Percentiles rank a stretch among this genome's conserved stretches.
These are phyloP conservation scores for Trypanosomatidae sp. DNA, from an alignment of 208 protist genomes.

Conservation along the genomic window DNA sequence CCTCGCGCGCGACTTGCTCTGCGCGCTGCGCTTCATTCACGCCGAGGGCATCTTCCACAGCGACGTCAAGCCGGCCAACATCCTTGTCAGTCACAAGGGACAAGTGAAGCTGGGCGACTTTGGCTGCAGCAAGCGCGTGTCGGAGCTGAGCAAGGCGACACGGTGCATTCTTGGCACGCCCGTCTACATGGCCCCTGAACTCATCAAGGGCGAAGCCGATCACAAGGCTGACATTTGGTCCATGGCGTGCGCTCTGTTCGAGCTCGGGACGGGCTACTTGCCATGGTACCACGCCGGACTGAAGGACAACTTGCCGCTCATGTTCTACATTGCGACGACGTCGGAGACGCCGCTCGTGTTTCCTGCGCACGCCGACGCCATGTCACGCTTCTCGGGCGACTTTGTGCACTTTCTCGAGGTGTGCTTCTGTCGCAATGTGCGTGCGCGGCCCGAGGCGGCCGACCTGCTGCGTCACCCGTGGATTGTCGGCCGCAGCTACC, in stretches of 20 bases:
- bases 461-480: constrained; percentile 78
- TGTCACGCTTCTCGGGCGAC: constrained; percentile 36
- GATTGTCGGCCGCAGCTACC: constrained; percentile 24
- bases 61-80: constrained; percentile 89
- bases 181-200: constrained; percentile 84
- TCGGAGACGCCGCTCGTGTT: constrained; percentile 64
- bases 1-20: constrained; percentile 45
- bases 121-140: constrained; percentile 82
- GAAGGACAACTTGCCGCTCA: constrained; percentile 64
- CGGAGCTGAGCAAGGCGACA: constrained; percentile 65
- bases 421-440: constrained; percentile 71
- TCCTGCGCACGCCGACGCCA: constrained; percentile 21
- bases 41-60: constrained; percentile 81
- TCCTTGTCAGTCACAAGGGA: constrained; percentile 72
- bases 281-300: constrained; percentile 81
- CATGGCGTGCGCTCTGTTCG: constrained; percentile 79
- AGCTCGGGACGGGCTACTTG: constrained; percentile 62
- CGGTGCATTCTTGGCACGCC: constrained; percentile 84
- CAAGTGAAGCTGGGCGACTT: constrained; percentile 89
- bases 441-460: constrained; percentile 37
- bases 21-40: constrained; percentile 82
- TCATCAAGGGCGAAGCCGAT: constrained; percentile 70
- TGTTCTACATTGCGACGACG: constrained; percentile 84
- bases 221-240: constrained; percentile 87
- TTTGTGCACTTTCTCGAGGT: constrained; percentile 79